These are phyloP conservation scores for Claviceps cyperi DNA, from an alignment of 2,329 filamentous ascomycete species.

Conservation along the genomic window DNA sequence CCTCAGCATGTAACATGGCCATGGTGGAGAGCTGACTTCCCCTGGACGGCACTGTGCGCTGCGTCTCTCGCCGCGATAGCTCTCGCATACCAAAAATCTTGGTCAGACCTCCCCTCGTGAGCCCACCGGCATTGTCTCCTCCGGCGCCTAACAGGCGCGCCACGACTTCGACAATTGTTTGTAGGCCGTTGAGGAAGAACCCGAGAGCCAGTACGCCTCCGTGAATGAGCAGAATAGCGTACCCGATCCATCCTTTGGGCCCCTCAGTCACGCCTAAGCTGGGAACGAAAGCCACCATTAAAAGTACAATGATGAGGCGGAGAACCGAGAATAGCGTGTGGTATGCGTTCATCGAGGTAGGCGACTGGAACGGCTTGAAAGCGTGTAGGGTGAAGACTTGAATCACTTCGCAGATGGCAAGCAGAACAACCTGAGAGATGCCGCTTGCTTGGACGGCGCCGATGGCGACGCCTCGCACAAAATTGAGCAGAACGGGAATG, in stretches of 20 bases:
- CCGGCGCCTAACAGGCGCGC: conserved; percentile 74
- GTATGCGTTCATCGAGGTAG: conserved; percentile 96
- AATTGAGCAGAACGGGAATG: conserved; percentile 70
- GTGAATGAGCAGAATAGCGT: conserved; percentile 77
- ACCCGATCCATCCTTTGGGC: conserved; percentile 87
- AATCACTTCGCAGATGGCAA: conserved; percentile 90
- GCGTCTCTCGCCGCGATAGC: conserved; percentile 57
- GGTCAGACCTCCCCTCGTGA: conserved; percentile 66
- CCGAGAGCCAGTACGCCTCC: conserved; percentile 74
- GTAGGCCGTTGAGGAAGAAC: conserved; percentile 83
- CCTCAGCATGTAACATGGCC: conserved; percentile 61
- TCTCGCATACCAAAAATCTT: conserved; percentile 90
- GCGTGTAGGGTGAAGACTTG: conserved; percentile 75
- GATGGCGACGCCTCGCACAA: conserved; percentile 77
- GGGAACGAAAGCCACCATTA: conserved; percentile 75
- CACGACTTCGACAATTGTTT: conserved; percentile 79
- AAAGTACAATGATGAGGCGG: conserved; percentile 58
- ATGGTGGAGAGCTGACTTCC: conserved; percentile 73
- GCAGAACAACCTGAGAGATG: conserved; percentile 79
- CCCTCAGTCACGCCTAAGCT: conserved; percentile 65
- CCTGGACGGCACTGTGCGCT: conserved; percentile 49
- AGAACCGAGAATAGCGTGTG: conserved; percentile 72
- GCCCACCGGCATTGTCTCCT: conserved; percentile 53
- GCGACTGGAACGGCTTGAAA: conserved; percentile 76
- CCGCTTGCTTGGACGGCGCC: conserved; percentile 87